These are phyloP conservation scores for Acacia confusa DNA, from an alignment of 306 rosid species.

Conservation along the genomic window DNA sequence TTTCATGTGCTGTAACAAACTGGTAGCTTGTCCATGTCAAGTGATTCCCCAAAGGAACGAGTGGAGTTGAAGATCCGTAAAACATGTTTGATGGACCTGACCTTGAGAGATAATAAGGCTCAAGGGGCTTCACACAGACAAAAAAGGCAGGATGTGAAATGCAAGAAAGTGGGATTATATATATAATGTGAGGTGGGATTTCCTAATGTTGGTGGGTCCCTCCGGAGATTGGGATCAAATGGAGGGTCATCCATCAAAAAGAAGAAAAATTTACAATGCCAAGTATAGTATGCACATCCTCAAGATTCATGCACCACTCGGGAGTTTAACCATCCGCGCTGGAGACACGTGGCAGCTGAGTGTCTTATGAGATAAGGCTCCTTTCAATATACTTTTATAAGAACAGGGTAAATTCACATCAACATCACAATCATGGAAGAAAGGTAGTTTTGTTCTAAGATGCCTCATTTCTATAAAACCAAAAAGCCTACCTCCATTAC, in stretches of 20 bases:
- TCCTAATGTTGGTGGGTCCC: slow-evolving; percentile 27
- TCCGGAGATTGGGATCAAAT: slow-evolving; percentile 46
- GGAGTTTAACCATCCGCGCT: slow-evolving; percentile 15
- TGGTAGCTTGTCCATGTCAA: slow-evolving; percentile 9
- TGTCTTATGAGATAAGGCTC: background rate
- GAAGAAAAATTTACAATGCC: slow-evolving; percentile 13
- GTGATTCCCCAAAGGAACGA: background rate
- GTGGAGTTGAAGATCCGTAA: slow-evolving; percentile 7
- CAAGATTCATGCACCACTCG: slow-evolving; percentile 32
- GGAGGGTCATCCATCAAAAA: slow-evolving; percentile 47
- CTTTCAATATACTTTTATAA: background rate
- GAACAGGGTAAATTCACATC: slow-evolving; percentile 18
- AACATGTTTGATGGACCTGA: slow-evolving; percentile 11
- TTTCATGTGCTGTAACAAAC: slow-evolving; percentile 1
- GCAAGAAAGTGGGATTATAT: background rate
- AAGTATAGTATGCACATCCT: slow-evolving; percentile 32
- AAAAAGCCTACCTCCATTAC: slow-evolving; percentile 30
- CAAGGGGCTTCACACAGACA: background rate
- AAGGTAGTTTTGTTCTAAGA: slow-evolving; percentile 25
- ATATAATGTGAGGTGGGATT: background rate
- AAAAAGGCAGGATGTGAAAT: slow-evolving; percentile 6
- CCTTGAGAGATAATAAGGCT: background rate
- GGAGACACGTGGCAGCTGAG: slow-evolving; percentile 35
- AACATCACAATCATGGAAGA: slow-evolving; percentile 42
- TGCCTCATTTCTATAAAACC: slow-evolving; percentile 24